Percentiles rank a stretch among this genome's conserved stretches.
Evolutionary conservation across 2,329 filamentous ascomycete genomes (phyloP).

Genomic region (Dothidotthia symphoricarpi): DNA sequence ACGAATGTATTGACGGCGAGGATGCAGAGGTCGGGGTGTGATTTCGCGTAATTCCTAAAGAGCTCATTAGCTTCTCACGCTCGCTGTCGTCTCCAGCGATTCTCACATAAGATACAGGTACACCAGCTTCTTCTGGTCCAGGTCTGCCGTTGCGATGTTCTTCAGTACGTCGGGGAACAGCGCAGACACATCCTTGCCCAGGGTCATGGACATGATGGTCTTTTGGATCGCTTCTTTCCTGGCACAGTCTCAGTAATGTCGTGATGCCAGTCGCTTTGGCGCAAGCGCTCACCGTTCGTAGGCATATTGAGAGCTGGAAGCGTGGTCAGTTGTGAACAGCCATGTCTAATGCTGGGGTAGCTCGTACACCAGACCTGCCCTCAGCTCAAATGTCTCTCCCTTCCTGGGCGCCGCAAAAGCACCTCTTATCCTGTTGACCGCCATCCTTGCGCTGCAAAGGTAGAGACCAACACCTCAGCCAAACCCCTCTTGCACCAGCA

Average conservation of each 20-base stretch:
- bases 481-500: constrained; percentile 37
- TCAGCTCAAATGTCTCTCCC: constrained; percentile 96
- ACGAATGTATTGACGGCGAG: constrained; percentile 98
- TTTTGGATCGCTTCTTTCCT: constrained; percentile 98
- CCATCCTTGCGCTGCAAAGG: constrained; percentile 59
- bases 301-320: constrained; percentile 85
- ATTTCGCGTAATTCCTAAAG: constrained; percentile 95
- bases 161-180: constrained; percentile 97
- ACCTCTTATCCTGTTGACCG: constrained; percentile 92
- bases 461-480: constrained; percentile 30
- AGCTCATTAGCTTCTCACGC: constrained; percentile 8
- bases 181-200: constrained; percentile 97
- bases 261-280: background rate
- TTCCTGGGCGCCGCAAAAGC: constrained; percentile 92
- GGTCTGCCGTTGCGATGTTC: constrained; percentile 91
- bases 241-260: constrained; percentile 34
- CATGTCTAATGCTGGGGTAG: constrained; percentile 4
- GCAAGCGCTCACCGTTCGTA: constrained; percentile 68
- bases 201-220: constrained; percentile 99
- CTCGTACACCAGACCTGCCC: constrained; percentile 75
- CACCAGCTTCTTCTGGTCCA: constrained; percentile 99
- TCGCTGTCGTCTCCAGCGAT: no score
- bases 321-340: constrained; percentile 35
- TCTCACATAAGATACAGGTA: constrained; percentile 92
- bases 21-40: constrained; percentile 96